phyloP scores from a whole-genome alignment of 345 rosid species.

The Lenwebbia sp. region DNA sequence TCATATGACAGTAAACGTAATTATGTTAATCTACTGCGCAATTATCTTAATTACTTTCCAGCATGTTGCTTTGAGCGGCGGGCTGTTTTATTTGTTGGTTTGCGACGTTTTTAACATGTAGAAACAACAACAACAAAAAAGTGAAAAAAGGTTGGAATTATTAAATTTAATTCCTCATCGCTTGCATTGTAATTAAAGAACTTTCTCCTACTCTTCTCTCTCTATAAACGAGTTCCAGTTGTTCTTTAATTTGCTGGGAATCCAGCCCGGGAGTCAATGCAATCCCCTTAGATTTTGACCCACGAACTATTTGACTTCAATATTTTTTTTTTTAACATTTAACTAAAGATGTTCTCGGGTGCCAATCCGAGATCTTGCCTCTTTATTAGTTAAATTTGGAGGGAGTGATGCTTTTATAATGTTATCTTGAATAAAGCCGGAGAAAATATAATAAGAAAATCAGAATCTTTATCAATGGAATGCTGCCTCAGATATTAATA shows the following conservation, averaged over 20 bases:
- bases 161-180: background rate
- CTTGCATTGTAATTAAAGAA: background rate
- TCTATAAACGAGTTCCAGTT: too few species aligned
- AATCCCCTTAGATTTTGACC: too few species aligned
- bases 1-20: background rate
- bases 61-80: background rate
- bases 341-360: background rate
- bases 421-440: background rate
- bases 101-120: background rate
- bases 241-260: too few species aligned
- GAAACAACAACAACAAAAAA: too few species aligned
- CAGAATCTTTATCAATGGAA: too few species aligned
- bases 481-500: background rate
- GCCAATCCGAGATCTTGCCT: background rate
- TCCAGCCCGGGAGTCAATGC: too few species aligned
- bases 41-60: background rate
- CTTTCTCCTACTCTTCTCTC: background rate
- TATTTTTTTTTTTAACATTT: background rate
- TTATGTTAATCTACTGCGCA: background rate
- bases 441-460: background rate
- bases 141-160: background rate
- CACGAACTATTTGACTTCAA: background rate
- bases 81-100: background rate
- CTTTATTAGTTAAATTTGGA: background rate
- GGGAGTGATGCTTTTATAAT: background rate